A percentile compares a stretch with the other conserved stretches of the same genome.
phyloP scores from a whole-genome alignment of 2,329 filamentous ascomycete species.

The Cladosporium sp. region DNA sequence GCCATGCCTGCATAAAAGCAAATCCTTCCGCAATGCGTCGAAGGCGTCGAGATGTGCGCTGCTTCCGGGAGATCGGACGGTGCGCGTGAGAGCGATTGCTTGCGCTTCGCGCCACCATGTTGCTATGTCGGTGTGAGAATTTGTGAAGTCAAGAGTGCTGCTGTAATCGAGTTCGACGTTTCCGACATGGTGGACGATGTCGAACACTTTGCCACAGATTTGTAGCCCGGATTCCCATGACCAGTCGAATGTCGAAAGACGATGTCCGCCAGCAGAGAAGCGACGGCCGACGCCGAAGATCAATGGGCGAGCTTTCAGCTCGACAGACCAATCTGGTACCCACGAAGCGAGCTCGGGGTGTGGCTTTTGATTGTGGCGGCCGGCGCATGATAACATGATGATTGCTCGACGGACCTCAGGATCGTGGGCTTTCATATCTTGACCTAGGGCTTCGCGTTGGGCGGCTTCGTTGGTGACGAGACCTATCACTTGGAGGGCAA shows the following conservation, averaged over 20 bases:
- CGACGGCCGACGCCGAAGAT: conserved; percentile 21
- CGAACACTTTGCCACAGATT: conserved; percentile 26
- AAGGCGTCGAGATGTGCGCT: conserved; percentile 25
- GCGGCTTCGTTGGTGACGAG: conserved; percentile 17
- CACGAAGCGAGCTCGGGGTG: conserved; percentile 16
- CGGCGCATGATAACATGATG: conserved; percentile 26
- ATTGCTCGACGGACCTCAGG: conserved; percentile 23
- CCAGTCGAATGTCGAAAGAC: conserved; percentile 25
- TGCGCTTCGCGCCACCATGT: conserved; percentile 26
- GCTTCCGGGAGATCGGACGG: conserved; percentile 25
- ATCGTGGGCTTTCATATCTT: conserved; percentile 12
- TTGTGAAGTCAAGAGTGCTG: not conserved
- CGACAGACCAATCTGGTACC: conserved; percentile 27
- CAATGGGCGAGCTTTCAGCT: conserved; percentile 23
- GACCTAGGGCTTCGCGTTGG: conserved; percentile 1
- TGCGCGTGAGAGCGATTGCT: conserved; percentile 19
- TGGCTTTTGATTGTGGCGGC: conserved; percentile 22
- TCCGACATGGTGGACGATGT: conserved; percentile 23
- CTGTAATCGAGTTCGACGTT: conserved; percentile 15
- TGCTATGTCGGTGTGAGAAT: conserved; percentile 15
- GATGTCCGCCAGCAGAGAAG: conserved; percentile 23
- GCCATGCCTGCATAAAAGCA: conserved; percentile 21
- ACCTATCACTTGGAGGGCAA: conserved; percentile 25
- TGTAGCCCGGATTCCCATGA: conserved; percentile 22
- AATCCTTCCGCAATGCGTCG: conserved; percentile 19